Evolutionary conservation across 2,329 filamentous ascomycete species (phyloP).

Genomic region (Fusarium falciforme): DNA sequence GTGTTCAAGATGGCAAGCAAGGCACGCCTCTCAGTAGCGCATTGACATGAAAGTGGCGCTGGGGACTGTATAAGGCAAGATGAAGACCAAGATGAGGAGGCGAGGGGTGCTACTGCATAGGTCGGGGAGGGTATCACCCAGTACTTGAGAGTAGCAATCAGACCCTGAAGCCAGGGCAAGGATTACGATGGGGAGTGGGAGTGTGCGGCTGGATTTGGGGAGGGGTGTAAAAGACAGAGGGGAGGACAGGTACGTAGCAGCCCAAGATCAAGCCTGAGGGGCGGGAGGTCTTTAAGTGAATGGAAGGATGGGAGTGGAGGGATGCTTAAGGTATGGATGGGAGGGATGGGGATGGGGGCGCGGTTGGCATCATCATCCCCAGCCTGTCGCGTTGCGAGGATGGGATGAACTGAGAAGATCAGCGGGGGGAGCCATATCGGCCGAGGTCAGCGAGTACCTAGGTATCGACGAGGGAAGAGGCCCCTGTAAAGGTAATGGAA

Average conservation of each 20-base stretch:
- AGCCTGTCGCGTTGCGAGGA: conserved; percentile 27
- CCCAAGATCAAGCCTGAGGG: conserved; percentile 24
- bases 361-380: conserved; percentile 43
- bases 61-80: conserved; percentile 30
- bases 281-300: conserved; percentile 26
- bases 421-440: conserved; percentile 41
- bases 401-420: conserved; percentile 39
- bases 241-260: conserved; percentile 21
- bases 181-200: conserved; percentile 31
- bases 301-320: conserved; percentile 35
- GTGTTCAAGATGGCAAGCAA: conserved; percentile 21
- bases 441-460: conserved; percentile 32
- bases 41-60: conserved; percentile 41
- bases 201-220: conserved; percentile 3
- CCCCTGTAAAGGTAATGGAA: conserved; percentile 18
- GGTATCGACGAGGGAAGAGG: conserved; percentile 4
- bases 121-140: conserved; percentile 37
- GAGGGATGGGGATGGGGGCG: conserved; percentile 36
- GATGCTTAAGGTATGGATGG: conserved; percentile 10
- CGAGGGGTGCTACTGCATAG: conserved; percentile 27
- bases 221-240: conserved; percentile 19
- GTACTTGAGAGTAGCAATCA: conserved; percentile 35
- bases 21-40: conserved; percentile 27
- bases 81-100: conserved; percentile 33
- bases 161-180: conserved; percentile 40